Base-by-base conservation (phyloP, 2,329 filamentous ascomycete genomes). In the Metarhizium rileyi region DNA sequence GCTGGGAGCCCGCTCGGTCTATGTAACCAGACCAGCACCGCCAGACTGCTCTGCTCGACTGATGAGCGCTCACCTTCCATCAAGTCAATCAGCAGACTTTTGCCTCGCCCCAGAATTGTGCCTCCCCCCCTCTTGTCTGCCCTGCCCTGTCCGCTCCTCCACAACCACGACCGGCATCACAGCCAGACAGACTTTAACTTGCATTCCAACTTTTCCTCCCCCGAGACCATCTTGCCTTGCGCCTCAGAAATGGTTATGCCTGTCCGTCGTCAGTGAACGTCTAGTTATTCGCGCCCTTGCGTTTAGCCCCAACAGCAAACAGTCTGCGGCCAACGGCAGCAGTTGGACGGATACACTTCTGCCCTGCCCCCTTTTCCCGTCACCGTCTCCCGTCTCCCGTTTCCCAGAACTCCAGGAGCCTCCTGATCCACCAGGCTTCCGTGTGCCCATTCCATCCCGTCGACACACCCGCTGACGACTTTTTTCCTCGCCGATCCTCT, bases 221-320 rank as follows among this genome's bases (percentile, higher is more conserved):
- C 20, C 20, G 16, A 12, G 27, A 16, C 44, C 25, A 25, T 41
- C n/a, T 41, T 22, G 41, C 41, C 14, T 27, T 22, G 40, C 53
- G 51, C 44, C 23, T 48, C 43, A 48, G 53, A 55, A 55, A 58
- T 59, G 49, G 51, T 53, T 50, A 54, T 52, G 54, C 45, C 41
- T 46, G 51, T 48, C 46, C 51, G 44, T 48, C 55, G 50, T 54
- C 49, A 55, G 56, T 58, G 57, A 59, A 48, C 46, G 41, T 20
- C 50, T 48, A 50, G 16, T 38, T 27, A 14, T 45, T 18, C 28
- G 46, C 41, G 40, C 25, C 22, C 28, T 36, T 26, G 26, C 46
- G 25, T 30, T n/a, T 42, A 27, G 38, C 38, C 36, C 14, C 25
- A 26, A 6, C 44, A 35, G 33, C 44, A 4, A 25, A 25, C 30